phyloP scores from a whole-genome alignment of 2,329 filamentous ascomycete genomes.

The Talaromyces marneffei region DNA sequence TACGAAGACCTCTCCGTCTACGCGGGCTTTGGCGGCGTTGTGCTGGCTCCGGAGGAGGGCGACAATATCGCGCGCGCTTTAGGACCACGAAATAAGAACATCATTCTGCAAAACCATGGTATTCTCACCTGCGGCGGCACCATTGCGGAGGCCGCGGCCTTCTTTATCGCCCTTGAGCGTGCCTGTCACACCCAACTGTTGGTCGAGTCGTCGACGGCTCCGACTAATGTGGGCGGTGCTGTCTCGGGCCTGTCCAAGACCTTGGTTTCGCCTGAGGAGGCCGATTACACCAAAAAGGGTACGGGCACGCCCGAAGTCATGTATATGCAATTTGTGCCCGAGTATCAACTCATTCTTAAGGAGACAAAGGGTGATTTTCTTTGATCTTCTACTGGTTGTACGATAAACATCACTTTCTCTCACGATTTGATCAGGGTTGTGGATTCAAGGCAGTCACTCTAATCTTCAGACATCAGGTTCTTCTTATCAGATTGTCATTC shows the following conservation, averaged over 20 bases:
- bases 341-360: slow-evolving; percentile 28
- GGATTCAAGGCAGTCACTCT: neutral
- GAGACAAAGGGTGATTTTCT: slow-evolving; percentile 30
- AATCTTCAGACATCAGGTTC: too few species aligned
- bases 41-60: slow-evolving; percentile 42
- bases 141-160: slow-evolving; percentile 67
- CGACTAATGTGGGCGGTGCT: slow-evolving; percentile 23
- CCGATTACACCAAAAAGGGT: slow-evolving; percentile 18
- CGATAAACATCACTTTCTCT: neutral
- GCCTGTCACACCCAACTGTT: slow-evolving; percentile 63
- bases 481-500: too few species aligned
- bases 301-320: slow-evolving; percentile 21
- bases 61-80: slow-evolving; percentile 35
- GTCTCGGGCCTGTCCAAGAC: slow-evolving; percentile 47
- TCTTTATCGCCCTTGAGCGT: slow-evolving; percentile 64
- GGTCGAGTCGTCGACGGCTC: slow-evolving; percentile 55
- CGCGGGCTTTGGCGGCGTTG: slow-evolving; percentile 43
- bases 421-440: neutral
- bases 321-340: slow-evolving; percentile 34
- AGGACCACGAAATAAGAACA: slow-evolving; percentile 17
- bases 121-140: slow-evolving; percentile 58
- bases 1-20: slow-evolving; percentile 31
- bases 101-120: slow-evolving; percentile 32
- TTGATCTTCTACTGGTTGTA: neutral
- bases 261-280: slow-evolving; percentile 43